phyloP scores from a whole-genome alignment of 176 grass and related monocot genomes.

The Secale cereale region DNA sequence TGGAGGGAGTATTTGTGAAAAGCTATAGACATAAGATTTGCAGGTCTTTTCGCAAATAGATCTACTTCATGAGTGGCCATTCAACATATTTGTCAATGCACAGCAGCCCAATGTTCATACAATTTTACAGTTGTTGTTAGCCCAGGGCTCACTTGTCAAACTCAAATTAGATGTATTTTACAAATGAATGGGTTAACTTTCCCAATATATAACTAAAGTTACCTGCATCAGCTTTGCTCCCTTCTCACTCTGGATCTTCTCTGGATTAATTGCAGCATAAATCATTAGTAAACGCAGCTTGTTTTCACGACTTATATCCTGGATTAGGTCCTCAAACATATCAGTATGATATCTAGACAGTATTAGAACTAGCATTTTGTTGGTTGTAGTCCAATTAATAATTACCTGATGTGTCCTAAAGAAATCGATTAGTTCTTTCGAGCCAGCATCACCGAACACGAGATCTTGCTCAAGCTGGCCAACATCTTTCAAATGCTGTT shows the following conservation, averaged over 20 bases:
- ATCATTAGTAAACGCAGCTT: slow-evolving; percentile 75
- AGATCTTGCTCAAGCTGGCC: slow-evolving; percentile 83
- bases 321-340: slow-evolving; percentile 27
- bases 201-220: slow-evolving; percentile 13
- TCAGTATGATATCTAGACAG: not conserved
- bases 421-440: slow-evolving; percentile 80
- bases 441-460: slow-evolving; percentile 76
- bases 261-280: slow-evolving; percentile 61
- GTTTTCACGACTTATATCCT: slow-evolving; percentile 69
- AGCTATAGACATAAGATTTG: not conserved
- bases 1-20: not conserved
- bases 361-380: not conserved
- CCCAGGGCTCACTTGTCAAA: not conserved
- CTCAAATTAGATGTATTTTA: slow-evolving; percentile 7
- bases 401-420: slow-evolving; percentile 59
- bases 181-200: not conserved
- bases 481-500: slow-evolving; percentile 64
- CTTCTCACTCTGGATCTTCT: slow-evolving; percentile 77
- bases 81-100: not conserved
- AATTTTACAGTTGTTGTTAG: not conserved
- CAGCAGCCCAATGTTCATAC: not conserved
- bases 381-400: slow-evolving; percentile 22
- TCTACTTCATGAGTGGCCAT: not conserved
- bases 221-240: slow-evolving; percentile 74
- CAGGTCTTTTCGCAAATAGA: not conserved